Base-by-base conservation (phyloP, 2,329 filamentous ascomycete species). In the Grosmannia penicillata region DNA sequence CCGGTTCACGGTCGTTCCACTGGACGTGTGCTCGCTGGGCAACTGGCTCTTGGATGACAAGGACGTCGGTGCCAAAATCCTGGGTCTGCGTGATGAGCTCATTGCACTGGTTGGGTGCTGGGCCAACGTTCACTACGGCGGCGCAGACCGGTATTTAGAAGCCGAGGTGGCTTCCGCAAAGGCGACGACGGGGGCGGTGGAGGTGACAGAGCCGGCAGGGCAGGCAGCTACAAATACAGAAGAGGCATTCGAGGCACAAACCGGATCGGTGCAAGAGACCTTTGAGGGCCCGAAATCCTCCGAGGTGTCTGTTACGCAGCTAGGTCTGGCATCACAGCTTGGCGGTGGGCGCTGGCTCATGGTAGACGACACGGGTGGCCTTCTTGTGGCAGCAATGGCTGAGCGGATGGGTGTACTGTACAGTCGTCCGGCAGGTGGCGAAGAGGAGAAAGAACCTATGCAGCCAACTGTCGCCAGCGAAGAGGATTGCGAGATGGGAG, bases 401-500 rank as follows among this genome's bases (percentile, higher is more conserved):
- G 87, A 95, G 60, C 72, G 82, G 43, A 89, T 94, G 80, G 84
- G 82, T 1, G 73, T 94, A 15, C 61, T 95, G 0, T 73, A 85
- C 42, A 56, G 51, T 4, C 22, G 17, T 11, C 15, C 4, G 14
- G 26, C 27, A 17, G 36, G 18, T 3, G 23, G 8, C 4, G 33
- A 36, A 14, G 14, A 19, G 14, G 33, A 15, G 23, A 15, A 3
- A 18, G 23, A 26, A n/a, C n/a, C n/a, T n/a, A n/a, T n/a, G n/a
- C n/a, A n/a, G n/a, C n/a, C n/a, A n/a, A n/a, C n/a, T n/a, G n/a
- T n/a, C n/a, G n/a, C n/a, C n/a, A n/a, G n/a, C n/a, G n/a, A n/a
- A n/a, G 23, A n/a, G 22, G 30, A 32, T 18, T 11, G 17, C 18
- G 18, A 32, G 30, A 32, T 32, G 15, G 24, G 8, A 6, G 17